phyloP scores from a whole-genome alignment of 2,329 filamentous ascomycete genomes.

The Hypocrella siamensis region DNA sequence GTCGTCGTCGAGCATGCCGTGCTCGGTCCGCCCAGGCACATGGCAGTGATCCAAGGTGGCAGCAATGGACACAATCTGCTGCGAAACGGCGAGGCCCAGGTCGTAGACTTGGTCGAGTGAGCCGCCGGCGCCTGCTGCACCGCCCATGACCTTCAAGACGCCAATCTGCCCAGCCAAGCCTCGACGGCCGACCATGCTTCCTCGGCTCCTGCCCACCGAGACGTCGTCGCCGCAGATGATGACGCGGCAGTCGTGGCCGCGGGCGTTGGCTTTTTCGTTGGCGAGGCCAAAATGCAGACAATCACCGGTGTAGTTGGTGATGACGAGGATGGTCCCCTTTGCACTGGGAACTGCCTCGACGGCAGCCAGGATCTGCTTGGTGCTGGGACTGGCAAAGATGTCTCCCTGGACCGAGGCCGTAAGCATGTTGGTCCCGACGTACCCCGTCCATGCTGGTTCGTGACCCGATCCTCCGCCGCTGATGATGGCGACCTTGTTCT shows the following conservation, averaged over 20 bases:
- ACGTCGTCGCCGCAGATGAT: constrained; percentile 51
- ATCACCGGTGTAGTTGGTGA: constrained; percentile 51
- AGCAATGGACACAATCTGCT: constrained; percentile 39
- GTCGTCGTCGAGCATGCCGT: constrained; percentile 28
- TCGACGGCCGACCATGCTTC: constrained; percentile 42
- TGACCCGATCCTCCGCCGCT: constrained; percentile 41
- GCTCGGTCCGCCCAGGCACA: constrained; percentile 34
- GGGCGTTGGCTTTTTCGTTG: constrained; percentile 39
- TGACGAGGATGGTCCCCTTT: constrained; percentile 41
- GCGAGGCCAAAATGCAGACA: constrained; percentile 47
- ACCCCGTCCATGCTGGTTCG: constrained; percentile 48
- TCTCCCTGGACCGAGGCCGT: constrained; percentile 44
- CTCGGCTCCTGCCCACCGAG: constrained; percentile 37
- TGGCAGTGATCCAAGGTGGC: constrained; percentile 47
- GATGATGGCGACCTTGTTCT: constrained; percentile 31
- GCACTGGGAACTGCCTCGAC: constrained; percentile 38
- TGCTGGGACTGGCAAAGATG: constrained; percentile 48
- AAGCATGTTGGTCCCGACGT: constrained; percentile 47
- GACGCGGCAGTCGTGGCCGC: constrained; percentile 36
- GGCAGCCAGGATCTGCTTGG: constrained; percentile 45
- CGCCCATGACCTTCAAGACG: constrained; percentile 42
- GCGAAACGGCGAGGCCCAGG: constrained; percentile 31
- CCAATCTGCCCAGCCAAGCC: constrained; percentile 46
- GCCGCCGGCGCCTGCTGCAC: constrained; percentile 28
- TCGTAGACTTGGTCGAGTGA: constrained; percentile 33